Evolutionary conservation across 2,329 filamentous ascomycete species (phyloP), one percentile per base, ranked within the genome.

Genomic region (Alternaria longipes): DNA sequence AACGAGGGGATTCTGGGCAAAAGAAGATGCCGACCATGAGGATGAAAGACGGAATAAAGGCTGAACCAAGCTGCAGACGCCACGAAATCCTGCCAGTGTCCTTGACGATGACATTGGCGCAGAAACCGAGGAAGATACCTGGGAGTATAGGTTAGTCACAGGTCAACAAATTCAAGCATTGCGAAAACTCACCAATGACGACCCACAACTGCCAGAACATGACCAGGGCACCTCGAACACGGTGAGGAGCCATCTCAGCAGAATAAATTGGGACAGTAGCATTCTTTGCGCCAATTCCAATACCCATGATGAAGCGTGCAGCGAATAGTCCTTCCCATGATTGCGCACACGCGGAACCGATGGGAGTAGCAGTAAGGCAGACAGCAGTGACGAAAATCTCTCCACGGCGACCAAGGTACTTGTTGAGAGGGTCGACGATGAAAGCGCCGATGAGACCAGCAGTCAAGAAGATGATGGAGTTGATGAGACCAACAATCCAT

Each of bases 41-140:
- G 16, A 78, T 57, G 32, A 81, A 70, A 14, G 79, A 74, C 6
- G 79, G 79, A 14, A 79, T 72, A 8, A 78, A 78, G n/a, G 78
- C 79, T 7, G 79, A 74, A 11, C 76, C 79, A 9, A 80, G 66
- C 59, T 77, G 71, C n/a, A 77, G 65, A 52, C 75, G 70, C 75
- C 76, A 78, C 6, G 75, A 67, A 54, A 80, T 80, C 11, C 58
- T 56, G 7, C 74, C 68, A 40, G 72, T 77, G 46, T 80, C 77
- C 54, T 77, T 77, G 62, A 84, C 83, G 8, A 81, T 82, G 20
- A 84, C 80, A 14, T 81, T 82, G 72, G 83, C 82, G 59, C 82
- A 81, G 64, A 83, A 83, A 11, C 83, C 82, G 9, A 84, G 59
- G 71, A 79, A 77, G 41, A 80, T 78, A 54, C 83, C 82, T 64